Conservation (phyloP, 768 basidiomycete species). For the Collybia sordida region DNA sequence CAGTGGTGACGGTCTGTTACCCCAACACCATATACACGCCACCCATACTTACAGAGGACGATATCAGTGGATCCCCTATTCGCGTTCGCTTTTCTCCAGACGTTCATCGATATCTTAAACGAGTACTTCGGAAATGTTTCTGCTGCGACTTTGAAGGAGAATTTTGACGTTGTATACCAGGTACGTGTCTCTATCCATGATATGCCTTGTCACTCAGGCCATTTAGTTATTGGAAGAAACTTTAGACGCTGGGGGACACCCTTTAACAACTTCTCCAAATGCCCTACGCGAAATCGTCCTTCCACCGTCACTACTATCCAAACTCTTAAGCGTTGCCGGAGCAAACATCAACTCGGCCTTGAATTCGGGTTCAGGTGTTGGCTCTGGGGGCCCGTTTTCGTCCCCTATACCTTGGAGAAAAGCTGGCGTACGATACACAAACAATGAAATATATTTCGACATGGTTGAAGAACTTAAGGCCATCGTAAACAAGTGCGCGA, state of each 20-base stretch:
- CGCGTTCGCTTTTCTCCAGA: slow-evolving; percentile 85
- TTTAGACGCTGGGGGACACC: slow-evolving; percentile 90
- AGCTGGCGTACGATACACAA: slow-evolving; percentile 76
- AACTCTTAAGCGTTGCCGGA: slow-evolving; percentile 55
- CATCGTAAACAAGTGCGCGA: slow-evolving; percentile 69
- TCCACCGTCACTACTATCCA: slow-evolving; percentile 83
- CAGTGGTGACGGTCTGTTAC: slow-evolving; percentile 73
- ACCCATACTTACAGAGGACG: slow-evolving; percentile 1
- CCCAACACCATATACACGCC: slow-evolving; percentile 2
- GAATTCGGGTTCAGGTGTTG: slow-evolving; percentile 41
- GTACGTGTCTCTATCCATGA: slow-evolving; percentile 35
- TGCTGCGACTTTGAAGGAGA: slow-evolving; percentile 77
- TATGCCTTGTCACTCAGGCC: slow-evolving; percentile 6
- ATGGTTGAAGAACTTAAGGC: slow-evolving; percentile 80
- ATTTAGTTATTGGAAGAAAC: slow-evolving; percentile 88
- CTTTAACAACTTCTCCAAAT: slow-evolving; percentile 87
- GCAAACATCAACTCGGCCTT: slow-evolving; percentile 49
- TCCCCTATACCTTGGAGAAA: slow-evolving; percentile 95
- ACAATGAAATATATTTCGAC: slow-evolving; percentile 94
- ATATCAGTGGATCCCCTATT: slow-evolving; percentile 81
- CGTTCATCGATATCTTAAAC: slow-evolving; percentile 77
- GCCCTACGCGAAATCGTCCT: slow-evolving; percentile 92
- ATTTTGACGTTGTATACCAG: slow-evolving; percentile 96
- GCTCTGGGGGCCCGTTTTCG: slow-evolving; percentile 59
- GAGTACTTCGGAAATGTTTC: slow-evolving; percentile 91